Evolutionary conservation across 805 yeast genomes (phyloP).

Genomic region (Metschnikowia gelsemii): DNA sequence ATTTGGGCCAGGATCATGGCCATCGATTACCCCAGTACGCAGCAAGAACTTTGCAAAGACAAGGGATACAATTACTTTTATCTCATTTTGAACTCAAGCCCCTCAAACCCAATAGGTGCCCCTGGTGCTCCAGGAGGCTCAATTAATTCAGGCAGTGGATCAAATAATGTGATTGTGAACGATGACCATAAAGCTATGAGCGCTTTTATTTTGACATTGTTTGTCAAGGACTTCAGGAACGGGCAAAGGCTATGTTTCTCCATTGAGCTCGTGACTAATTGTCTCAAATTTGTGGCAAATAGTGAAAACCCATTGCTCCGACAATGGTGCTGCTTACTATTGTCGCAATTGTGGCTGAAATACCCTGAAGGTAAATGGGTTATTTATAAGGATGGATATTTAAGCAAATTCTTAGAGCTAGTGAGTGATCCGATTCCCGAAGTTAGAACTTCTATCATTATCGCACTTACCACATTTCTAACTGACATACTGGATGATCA

Average conservation of each 20-base stretch:
- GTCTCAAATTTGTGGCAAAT: slow-evolving; percentile 61
- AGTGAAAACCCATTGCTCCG: slow-evolving; percentile 83
- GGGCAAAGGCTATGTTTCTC: slow-evolving; percentile 83
- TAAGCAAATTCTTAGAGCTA: slow-evolving; percentile 54
- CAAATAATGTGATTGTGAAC: slow-evolving; percentile 43
- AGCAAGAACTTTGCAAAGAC: slow-evolving; percentile 88
- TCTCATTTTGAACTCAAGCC: slow-evolving; percentile 59
- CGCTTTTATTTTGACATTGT: slow-evolving; percentile 82
- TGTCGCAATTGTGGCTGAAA: slow-evolving; percentile 72
- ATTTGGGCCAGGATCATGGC: slow-evolving; percentile 99
- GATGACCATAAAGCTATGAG: slow-evolving; percentile 95
- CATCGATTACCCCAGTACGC: slow-evolving; percentile 85
- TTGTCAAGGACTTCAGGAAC: slow-evolving; percentile 72
- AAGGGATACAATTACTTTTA: slow-evolving; percentile 87
- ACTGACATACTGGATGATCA: slow-evolving; percentile 42
- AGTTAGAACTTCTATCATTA: slow-evolving; percentile 79
- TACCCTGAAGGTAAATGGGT: slow-evolving; percentile 75
- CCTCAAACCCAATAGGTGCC: slow-evolving; percentile 30
- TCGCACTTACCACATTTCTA: slow-evolving; percentile 68
- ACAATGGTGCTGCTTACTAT: slow-evolving; percentile 85
- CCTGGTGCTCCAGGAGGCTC: slow-evolving; percentile 33
- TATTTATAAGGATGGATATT: slow-evolving; percentile 61
- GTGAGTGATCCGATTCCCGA: slow-evolving; percentile 92
- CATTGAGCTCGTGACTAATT: slow-evolving; percentile 65
- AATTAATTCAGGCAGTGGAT: slow-evolving; percentile 17